Base-by-base conservation (phyloP, 352 stramenopile species). In the Pythium phragmitis region DNA sequence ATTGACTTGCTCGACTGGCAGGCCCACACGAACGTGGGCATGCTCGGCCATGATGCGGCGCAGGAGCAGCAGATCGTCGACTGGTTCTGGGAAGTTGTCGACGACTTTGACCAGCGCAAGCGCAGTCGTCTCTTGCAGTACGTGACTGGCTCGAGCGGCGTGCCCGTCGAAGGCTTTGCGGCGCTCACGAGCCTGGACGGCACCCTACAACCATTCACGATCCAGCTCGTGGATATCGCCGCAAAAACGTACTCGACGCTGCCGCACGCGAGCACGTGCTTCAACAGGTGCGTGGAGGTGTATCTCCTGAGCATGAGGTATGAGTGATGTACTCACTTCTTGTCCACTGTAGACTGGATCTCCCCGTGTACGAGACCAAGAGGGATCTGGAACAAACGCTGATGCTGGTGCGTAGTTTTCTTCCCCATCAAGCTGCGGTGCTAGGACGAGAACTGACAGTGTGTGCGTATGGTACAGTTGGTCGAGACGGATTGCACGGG, bases 331-430 rank as follows among this genome's bases (percentile, higher is more conserved):
- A 7, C 42, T 37, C 8, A 19, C 12, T 19, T 36, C 60, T 17
- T 45, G 4, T 14, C 19, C 52, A 51, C 7, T 54, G 67, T 33
- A 89, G 86, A 73, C 54, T 95, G 33, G 86, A 93, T 63, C 64
- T 95, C 16, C 85, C 85, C 0, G 67, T 94, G 21, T 95, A 92
- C 68, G 52, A 75, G 33, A 83, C 76, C 0, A 98, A 96, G 70
- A 80, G 85, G 46, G 91, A 99, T 42, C 70, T 99, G 13, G 75
- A 98, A 65, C 80, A 97, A 50, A 97, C 96, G 60, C 77, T 99
- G 49, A 85, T 80, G 37, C 87, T 98, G 75, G 95, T 97, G 57
- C 80, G 65, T 64, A 19, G 16, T 46, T 21, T 21, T 9, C 39
- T 17, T 19, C 16, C 9, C 37, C 37, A 42, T 42, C 7, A 12